phyloP scores from a whole-genome alignment of 2,329 filamentous ascomycete genomes.

The Lasiodiplodia gonubiensis region DNA sequence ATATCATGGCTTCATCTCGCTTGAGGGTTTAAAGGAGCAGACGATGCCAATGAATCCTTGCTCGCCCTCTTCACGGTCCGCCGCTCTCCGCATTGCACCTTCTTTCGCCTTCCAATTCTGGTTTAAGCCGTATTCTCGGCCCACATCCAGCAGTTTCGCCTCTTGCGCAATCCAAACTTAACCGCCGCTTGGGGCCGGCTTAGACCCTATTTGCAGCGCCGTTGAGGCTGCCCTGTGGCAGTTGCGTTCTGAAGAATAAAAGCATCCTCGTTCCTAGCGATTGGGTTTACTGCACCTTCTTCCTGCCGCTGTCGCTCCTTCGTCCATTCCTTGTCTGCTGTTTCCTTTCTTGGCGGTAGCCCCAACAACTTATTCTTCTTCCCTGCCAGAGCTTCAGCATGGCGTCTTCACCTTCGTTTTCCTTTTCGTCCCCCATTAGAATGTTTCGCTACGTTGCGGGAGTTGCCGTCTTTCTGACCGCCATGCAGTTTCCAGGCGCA shows the following conservation, averaged over 20 bases:
- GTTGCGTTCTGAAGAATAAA: not conserved
- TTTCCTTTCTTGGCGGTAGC: conserved; percentile 17
- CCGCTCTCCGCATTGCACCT: not conserved
- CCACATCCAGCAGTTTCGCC: conserved; percentile 1
- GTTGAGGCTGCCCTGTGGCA: not conserved
- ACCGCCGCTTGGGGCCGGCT: not conserved
- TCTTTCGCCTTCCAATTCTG: not conserved
- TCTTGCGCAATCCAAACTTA: conserved; percentile 8
- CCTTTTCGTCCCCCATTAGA: not conserved
- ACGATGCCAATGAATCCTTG: conserved; percentile 6
- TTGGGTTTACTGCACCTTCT: not conserved
- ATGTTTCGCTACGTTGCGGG: conserved; percentile 12
- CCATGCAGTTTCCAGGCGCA: conserved; percentile 15
- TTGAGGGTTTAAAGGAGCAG: conserved; percentile 15
- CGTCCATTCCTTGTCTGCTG: conserved; percentile 10
- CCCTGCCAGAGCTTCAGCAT: not conserved
- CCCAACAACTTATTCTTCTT: conserved; percentile 6
- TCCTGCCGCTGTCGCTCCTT: not conserved
- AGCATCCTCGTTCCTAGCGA: not conserved
- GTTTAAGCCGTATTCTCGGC: not conserved
- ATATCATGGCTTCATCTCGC: conserved; percentile 13
- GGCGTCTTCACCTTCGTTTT: conserved; percentile 7
- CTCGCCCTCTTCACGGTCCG: conserved; percentile 12
- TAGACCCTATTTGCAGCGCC: no score
- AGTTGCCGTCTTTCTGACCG: conserved; percentile 18